Base-by-base conservation (phyloP, 345 rosid genomes). In the Reutealis trisperma region DNA sequence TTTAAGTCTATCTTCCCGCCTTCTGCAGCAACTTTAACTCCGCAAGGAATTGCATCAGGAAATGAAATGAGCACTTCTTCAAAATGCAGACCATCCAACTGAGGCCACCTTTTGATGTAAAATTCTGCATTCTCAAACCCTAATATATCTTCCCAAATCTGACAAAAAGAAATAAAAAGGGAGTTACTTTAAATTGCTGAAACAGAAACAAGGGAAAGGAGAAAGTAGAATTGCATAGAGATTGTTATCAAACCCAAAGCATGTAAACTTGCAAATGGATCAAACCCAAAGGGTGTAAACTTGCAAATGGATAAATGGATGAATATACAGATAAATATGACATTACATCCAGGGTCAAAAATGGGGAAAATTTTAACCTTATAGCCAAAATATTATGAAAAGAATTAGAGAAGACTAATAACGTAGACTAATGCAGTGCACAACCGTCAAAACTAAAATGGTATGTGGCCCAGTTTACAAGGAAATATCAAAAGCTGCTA, bases 111-210 rank as follows among this genome's bases (percentile, higher is more conserved):
- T 84, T 94, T 90, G 73, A 94, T 91, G 90, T 94, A 94, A 78
- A 91, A 92, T 68, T 92, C 98, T 0, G 90, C 92, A 52, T 94
- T 92, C 83, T 92, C 97, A 86, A 94, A 94, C 47, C 98, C 98
- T 86, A 94, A 86, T 52, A 94, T 87, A 80, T 94, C 97, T 81
- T 94, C 98, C 97, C 98, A 94, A 85, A 92, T 94, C 98, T 92
- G 90, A 27, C 5, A 58, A 55, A 68, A 71, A 68, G 13, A 32
- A 67, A 60, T 74, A 66, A 79, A 67, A 47, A n/a, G 25, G 8
- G 60, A 27, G 30, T 22, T n/a, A 45, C 21, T 49, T 63, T 22
- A 4, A 67, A 69, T 37, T 32, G 30, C 44, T 34, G 24, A 34
- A 59, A 68, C 37, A 10, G 7, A 66, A 67, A 37, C 25, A 57